Evolutionary conservation across 2,329 filamentous ascomycete genomes (phyloP), one percentile per base, ranked within the genome.

Genomic region (Trichoderma arundinaceum): DNA sequence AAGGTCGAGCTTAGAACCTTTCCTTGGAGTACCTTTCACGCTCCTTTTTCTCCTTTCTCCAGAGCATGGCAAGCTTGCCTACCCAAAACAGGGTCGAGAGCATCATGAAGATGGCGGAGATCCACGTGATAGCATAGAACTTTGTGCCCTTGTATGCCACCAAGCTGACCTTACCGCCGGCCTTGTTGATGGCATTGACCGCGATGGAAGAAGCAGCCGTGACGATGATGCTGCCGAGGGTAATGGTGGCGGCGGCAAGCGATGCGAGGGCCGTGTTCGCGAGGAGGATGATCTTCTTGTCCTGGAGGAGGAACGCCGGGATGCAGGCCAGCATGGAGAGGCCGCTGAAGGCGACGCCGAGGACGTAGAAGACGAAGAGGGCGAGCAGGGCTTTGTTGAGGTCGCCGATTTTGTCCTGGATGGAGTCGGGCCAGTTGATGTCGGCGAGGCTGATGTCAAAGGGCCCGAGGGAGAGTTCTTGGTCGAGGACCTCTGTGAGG

Each of bases 361-460:
- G 68, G 46, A 82, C 78, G 72, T 82, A 85, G 64, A 86, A 73
- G 57, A 83, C 74, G 71, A 83, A 82, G 54, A 84, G 74, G 32
- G 77, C 79, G n/a, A 82, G 73, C 4, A 86, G 77, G n/a, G 79
- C 75, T 15, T 73, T 72, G 71, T 85, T 84, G 71, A 86, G 75
- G n/a, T 77, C 74, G 73, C 83, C 76, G 69, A 87, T 72, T n/a
- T 79, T 78, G 48, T 80, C 73, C 66, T 81, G 77, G 65, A 87
- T 77, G 38, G 75, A 75, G 7, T 78, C 68, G 13, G 80, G 79
- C 71, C 81, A 79, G 66, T 80, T 72, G n/a, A 86, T 74, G 57
- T 82, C 78, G 68, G 77, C 75, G 19, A 84, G 75, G 63, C 77
- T 80, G 68, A 85, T 68, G 64, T 80, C 67, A 19, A 84, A 71